Conservation (phyloP, 2,329 filamentous ascomycete genomes). For the Apiospora marii region DNA sequence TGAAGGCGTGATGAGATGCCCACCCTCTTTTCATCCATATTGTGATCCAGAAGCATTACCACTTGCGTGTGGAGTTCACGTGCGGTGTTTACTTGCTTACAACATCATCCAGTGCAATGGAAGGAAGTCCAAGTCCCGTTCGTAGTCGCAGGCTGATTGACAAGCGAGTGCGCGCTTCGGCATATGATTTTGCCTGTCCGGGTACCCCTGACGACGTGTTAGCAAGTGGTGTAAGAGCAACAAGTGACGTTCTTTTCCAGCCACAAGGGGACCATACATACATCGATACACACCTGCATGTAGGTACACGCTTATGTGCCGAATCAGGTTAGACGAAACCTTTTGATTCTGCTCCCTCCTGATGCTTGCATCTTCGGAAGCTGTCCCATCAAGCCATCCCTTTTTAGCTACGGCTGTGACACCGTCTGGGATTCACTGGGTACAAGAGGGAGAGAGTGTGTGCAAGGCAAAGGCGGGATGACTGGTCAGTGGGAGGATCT, state of each 20-base stretch:
- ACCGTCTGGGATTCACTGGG: conserved; percentile 10
- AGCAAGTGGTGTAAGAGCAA: not conserved
- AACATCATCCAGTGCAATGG: not conserved
- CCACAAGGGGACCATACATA: not conserved
- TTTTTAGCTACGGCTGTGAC: conserved; percentile 1
- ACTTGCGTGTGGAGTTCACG: not conserved
- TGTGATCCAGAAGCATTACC: conserved; percentile 3
- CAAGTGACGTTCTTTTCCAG: not conserved
- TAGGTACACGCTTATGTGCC: not conserved
- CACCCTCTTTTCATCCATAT: conserved; percentile 17
- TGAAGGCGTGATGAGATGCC: not conserved
- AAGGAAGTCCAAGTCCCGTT: not conserved
- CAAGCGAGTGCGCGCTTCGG: conserved; percentile 7
- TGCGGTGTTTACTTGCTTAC: not conserved
- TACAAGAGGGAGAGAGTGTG: not conserved
- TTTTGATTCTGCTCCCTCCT: not conserved
- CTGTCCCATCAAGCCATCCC: conserved; percentile 19
- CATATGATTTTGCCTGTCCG: not conserved
- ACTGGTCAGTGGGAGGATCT: not conserved
- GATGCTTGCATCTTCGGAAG: conserved; percentile 4
- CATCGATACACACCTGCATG: not conserved
- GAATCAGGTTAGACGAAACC: not conserved
- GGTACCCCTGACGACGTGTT: not conserved
- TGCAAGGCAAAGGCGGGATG: not conserved
- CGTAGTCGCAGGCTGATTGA: conserved; percentile 3